Evolutionary conservation across 352 stramenopile genomes (phyloP).

Genomic region (Pelagophyceae sp.): DNA sequence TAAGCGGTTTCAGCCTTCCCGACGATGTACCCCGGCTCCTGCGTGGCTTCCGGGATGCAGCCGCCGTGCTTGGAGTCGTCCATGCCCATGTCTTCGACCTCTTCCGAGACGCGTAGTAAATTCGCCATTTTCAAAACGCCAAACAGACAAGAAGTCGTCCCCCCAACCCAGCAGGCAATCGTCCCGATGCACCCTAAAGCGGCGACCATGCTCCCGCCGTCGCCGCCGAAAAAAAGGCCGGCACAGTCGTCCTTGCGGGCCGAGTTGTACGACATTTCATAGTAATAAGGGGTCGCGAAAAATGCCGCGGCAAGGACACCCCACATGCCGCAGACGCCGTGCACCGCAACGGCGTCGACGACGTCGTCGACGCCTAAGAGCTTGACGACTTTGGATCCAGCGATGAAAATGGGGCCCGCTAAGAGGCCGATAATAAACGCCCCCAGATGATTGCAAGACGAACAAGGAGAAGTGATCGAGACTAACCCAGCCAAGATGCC

Average conservation of each 20-base stretch:
- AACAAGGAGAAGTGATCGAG: constrained; percentile 37
- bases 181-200: constrained; percentile 15
- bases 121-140: background rate
- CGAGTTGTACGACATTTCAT: constrained; percentile 32
- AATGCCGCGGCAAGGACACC: constrained; percentile 55
- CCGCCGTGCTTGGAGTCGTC: too few species aligned
- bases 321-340: constrained; percentile 60
- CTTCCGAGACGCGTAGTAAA: background rate
- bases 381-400: constrained; percentile 35
- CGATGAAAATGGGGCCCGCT: constrained; percentile 32
- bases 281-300: constrained; percentile 47
- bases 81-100: constrained; percentile 3
- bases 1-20: too few species aligned
- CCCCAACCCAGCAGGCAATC: constrained; percentile 23
- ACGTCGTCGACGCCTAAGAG: constrained; percentile 57
- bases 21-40: too few species aligned
- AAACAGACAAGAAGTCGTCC: background rate
- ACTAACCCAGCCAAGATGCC: constrained; percentile 41
- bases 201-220: constrained; percentile 1
- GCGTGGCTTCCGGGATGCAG: background rate
- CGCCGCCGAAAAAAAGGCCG: constrained; percentile 24
- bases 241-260: constrained; percentile 21
- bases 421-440: constrained; percentile 41
- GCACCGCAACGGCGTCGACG: constrained; percentile 65
- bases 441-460: constrained; percentile 32